Evolutionary conservation across 306 rosid genomes (phyloP).

Genomic region (Vicia faba): DNA sequence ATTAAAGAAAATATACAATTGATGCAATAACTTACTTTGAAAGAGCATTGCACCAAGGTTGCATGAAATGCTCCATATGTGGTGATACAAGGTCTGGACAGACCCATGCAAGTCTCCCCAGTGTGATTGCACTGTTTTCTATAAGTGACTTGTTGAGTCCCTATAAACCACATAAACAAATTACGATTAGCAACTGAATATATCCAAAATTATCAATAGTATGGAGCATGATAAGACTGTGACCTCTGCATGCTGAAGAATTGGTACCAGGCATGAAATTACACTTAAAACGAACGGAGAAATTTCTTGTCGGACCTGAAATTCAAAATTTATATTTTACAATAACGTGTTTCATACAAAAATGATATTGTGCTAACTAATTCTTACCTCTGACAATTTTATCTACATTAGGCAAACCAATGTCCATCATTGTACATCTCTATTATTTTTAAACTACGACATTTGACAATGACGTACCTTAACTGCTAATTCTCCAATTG

Average conservation of each 20-base stretch:
- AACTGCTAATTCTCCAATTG: constrained; percentile 92
- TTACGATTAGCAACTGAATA: constrained; percentile 39
- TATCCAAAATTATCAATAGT: constrained; percentile 27
- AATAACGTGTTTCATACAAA: constrained; percentile 11
- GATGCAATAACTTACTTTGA: constrained; percentile 58
- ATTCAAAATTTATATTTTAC: constrained; percentile 30
- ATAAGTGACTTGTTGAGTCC: constrained; percentile 83
- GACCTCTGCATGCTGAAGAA: constrained; percentile 92
- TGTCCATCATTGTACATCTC: constrained; percentile 19
- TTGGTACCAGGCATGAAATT: constrained; percentile 82
- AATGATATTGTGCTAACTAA: constrained; percentile 9
- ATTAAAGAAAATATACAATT: constrained; percentile 3
- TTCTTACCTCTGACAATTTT: constrained; percentile 8
- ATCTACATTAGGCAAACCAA: not conserved
- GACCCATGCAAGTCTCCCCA: constrained; percentile 99
- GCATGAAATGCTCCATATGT: constrained; percentile 99
- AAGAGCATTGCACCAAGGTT: constrained; percentile 95
- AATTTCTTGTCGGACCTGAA: constrained; percentile 91
- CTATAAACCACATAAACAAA: constrained; percentile 46
- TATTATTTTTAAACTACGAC: constrained; percentile 25
- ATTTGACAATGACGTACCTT: constrained; percentile 63
- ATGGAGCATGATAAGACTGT: constrained; percentile 28
- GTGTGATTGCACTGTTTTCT: constrained; percentile 96
- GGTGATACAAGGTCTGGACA: constrained; percentile 95
- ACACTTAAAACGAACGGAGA: constrained; percentile 80